Evolutionary conservation across 495 filamentous ascomycete genomes (phyloP).

Genomic region (Antarctomyces pellizariae): DNA sequence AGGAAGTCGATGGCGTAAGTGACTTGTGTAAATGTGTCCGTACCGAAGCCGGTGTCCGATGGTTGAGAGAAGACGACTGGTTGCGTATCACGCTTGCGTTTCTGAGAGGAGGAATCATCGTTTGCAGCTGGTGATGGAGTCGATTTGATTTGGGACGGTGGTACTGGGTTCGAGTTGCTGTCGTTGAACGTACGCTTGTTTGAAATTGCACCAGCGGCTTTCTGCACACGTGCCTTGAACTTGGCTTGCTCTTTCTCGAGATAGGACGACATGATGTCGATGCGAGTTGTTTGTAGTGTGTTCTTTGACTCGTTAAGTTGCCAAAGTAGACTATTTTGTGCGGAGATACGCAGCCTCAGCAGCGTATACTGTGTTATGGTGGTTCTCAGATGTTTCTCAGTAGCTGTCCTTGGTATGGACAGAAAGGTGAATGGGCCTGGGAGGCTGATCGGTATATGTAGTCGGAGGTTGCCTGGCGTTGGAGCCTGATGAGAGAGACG

Average conservation of each 20-base stretch:
- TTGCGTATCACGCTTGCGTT: slow-evolving; percentile 32
- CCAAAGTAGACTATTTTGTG: no score
- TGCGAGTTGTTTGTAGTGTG: background rate
- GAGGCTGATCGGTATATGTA: no score
- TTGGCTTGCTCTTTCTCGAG: slow-evolving; percentile 24
- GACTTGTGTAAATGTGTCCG: slow-evolving; percentile 63
- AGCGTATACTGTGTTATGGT: no score
- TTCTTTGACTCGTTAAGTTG: no score
- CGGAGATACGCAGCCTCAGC: no score
- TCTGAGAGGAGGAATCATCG: slow-evolving; percentile 23
- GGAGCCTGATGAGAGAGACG: no score
- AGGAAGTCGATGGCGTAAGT: slow-evolving; percentile 66
- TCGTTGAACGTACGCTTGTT: slow-evolving; percentile 19
- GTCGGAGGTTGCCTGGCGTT: no score
- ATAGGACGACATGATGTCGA: slow-evolving; percentile 24
- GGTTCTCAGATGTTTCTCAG: no score
- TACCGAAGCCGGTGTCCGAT: slow-evolving; percentile 48
- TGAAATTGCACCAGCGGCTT: slow-evolving; percentile 22
- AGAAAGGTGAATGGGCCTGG: no score
- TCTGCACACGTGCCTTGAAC: slow-evolving; percentile 23
- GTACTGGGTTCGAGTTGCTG: slow-evolving; percentile 15
- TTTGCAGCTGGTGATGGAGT: slow-evolving; percentile 18
- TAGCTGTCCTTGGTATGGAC: no score
- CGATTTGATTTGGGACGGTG: slow-evolving; percentile 18
- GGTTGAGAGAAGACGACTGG: slow-evolving; percentile 56